Base-by-base conservation (phyloP, 306 rosid species). In the Prosopis cineraria region DNA sequence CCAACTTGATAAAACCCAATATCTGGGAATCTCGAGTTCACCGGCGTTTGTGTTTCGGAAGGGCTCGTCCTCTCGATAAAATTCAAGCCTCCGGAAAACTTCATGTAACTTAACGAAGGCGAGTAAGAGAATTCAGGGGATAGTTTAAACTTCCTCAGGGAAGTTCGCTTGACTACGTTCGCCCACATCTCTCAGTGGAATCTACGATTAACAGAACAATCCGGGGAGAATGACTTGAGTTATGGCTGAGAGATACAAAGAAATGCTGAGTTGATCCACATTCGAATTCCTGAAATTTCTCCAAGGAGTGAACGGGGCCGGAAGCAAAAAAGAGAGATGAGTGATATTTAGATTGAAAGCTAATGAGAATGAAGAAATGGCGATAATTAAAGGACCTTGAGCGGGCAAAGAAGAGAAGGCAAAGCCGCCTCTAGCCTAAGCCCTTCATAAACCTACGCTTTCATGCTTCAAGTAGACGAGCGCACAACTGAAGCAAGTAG, bases 381-480 rank as follows among this genome's bases (percentile, higher is more conserved):
- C 55, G 10, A 50, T 14, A 45, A 74, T 1, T 16, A 22, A 55
- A 45, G 70, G 45, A 22, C 27, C 47, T 40, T 59, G 0, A 30
- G 79, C 16, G 19, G 73, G 62, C 34, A 58, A 3, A 33, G 59
- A 41, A 13, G 27, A 31, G 44, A 22, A 9, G 31, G 44, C 58
- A 79, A 12, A 70, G 93, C 93, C 82, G 93, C 92, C 89, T 84
- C 52, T 79, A n/a, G n/a, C n/a, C n/a, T n/a, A 90, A 90, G 82
- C 85, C 96, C 97, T 86, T 74, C 87, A 77, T 82, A 89, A 91
- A 89, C 91, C 97, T 91, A 82, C 43, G 82, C 0, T 27, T 24
- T 53, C 10, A 33, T 45, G 36, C 39, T 48, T 10, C 62, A 3
- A 3, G 16, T 20, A 13, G 6, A 0, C 27, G 52, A 8, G 16